A percentile compares a stretch with the other conserved stretches of the same genome.
phyloP scores from a whole-genome alignment of 1,284 basidiomycete species.

The Ganoderma lucidum region DNA sequence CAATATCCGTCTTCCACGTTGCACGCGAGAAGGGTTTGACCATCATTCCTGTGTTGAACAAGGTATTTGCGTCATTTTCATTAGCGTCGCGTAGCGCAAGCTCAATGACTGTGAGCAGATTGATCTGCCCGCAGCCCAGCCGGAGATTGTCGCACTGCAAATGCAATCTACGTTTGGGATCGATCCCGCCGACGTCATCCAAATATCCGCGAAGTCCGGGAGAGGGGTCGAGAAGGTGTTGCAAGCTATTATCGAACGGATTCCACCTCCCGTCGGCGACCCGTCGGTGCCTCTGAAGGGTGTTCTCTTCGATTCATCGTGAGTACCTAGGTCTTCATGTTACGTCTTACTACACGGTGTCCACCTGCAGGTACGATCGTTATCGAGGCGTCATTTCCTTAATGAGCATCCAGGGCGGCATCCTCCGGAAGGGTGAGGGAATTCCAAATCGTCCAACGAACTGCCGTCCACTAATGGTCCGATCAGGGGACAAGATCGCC shows the following conservation, averaged over 20 bases:
- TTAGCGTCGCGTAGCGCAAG: conserved; percentile 6
- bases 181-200: conserved; percentile 74
- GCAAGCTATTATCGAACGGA: conserved; percentile 80
- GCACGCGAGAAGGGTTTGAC: conserved; percentile 85
- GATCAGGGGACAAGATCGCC: conserved; percentile 86
- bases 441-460: conserved; percentile 12
- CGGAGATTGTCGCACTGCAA: conserved; percentile 81
- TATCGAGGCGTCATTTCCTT: conserved; percentile 97
- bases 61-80: conserved; percentile 56
- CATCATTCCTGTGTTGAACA: conserved; percentile 95
- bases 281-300: conserved; percentile 74
- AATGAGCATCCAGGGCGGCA: conserved; percentile 78
- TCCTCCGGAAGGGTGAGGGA: conserved; percentile 66
- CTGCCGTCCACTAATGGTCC: conserved; percentile 13
- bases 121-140: conserved; percentile 88
- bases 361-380: conserved; percentile 82
- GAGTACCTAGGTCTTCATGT: conserved; percentile 40
- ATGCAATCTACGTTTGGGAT: conserved; percentile 86
- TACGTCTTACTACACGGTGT: conserved; percentile 9
- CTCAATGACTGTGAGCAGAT: conserved; percentile 56
- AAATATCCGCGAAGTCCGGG: conserved; percentile 94
- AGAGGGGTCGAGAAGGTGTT: conserved; percentile 81
- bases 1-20: conserved; percentile 93
- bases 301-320: conserved; percentile 94
- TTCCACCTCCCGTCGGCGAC: conserved; percentile 77